A percentile compares a stretch with the other conserved stretches of the same genome.
Conservation (phyloP, 805 yeast species). For the Ogataea nitratoaversa region DNA sequence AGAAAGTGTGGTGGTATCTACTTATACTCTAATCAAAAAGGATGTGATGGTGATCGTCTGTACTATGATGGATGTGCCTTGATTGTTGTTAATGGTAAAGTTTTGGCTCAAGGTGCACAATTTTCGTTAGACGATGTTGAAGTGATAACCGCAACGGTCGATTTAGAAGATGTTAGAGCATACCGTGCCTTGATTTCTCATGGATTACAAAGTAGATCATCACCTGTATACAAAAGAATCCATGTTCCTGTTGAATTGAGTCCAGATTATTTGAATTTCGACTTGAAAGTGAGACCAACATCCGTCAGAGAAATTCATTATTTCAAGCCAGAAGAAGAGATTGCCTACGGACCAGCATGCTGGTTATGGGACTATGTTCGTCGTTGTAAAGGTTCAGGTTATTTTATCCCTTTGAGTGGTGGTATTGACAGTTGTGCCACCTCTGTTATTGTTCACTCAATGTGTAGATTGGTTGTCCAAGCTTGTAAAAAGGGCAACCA, state of each 20-base stretch:
- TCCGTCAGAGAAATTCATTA: slow-evolving; percentile 46
- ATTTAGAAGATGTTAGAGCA: slow-evolving; percentile 83
- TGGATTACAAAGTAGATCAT: slow-evolving; percentile 57
- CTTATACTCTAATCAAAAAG: slow-evolving; percentile 89
- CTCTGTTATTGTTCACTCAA: slow-evolving; percentile 86
- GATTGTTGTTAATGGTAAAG: slow-evolving; percentile 86
- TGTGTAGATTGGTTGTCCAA: slow-evolving; percentile 80
- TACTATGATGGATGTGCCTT: slow-evolving; percentile 97
- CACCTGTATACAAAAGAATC: slow-evolving; percentile 48
- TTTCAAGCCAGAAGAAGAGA: slow-evolving; percentile 90
- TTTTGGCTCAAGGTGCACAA: slow-evolving; percentile 91
- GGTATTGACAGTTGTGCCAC: slow-evolving; percentile 99
- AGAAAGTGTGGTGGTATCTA: slow-evolving; percentile 96
- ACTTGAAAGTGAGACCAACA: slow-evolving; percentile 60
- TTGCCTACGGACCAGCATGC: slow-evolving; percentile 97
- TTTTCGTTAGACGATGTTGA: slow-evolving; percentile 89
- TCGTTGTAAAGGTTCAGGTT: slow-evolving; percentile 87
- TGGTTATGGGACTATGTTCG: slow-evolving; percentile 99
- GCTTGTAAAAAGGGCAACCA: slow-evolving; percentile 66
- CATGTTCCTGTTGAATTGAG: slow-evolving; percentile 63
- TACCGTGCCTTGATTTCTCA: slow-evolving; percentile 74
- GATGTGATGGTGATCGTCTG: slow-evolving; percentile 96
- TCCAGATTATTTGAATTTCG: slow-evolving; percentile 54
- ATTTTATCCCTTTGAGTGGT: slow-evolving; percentile 89
- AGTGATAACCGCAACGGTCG: slow-evolving; percentile 92